Conservation (phyloP, 148 eudicot genomes). For the Nepenthes gracilis region DNA sequence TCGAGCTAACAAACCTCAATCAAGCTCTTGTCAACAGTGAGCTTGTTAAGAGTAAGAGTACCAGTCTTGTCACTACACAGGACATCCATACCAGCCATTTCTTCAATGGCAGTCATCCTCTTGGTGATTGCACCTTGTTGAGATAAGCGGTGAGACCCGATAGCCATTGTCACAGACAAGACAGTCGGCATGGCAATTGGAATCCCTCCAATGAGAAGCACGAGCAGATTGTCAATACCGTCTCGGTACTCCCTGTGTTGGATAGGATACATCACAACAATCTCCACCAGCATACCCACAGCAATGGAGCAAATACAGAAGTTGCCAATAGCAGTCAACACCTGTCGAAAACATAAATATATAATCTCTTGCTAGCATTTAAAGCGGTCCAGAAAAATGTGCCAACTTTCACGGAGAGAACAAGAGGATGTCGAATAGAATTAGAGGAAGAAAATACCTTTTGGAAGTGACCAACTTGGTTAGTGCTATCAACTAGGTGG, state of each 20-base stretch:
- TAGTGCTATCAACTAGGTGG: constrained; percentile 66
- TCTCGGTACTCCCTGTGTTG: constrained; percentile 47
- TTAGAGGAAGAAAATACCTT: constrained; percentile 16
- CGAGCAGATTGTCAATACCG: constrained; percentile 70
- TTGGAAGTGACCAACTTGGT: constrained; percentile 68
- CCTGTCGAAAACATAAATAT: constrained; percentile 21
- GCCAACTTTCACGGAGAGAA: too few species aligned
- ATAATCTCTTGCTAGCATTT: too few species aligned
- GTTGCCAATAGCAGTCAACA: constrained; percentile 65
- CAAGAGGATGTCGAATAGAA: neutral
- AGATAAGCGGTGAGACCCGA: constrained; percentile 61
- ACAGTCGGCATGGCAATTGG: constrained; percentile 88
- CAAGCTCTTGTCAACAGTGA: constrained; percentile 55
- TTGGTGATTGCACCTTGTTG: constrained; percentile 82
- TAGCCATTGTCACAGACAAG: constrained; percentile 80
- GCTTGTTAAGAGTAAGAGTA: constrained; percentile 73
- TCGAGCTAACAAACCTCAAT: constrained; percentile 31
- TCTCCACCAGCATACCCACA: constrained; percentile 48
- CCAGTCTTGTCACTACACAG: constrained; percentile 87
- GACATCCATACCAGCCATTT: constrained; percentile 92
- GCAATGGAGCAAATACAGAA: constrained; percentile 66
- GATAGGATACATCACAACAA: constrained; percentile 59
- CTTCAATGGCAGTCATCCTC: constrained; percentile 88
- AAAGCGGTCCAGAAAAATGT: too few species aligned
- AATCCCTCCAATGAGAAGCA: constrained; percentile 80